Evolutionary conservation across 352 stramenopile genomes (phyloP).

Genomic region (Globisporangium mamillatum): DNA sequence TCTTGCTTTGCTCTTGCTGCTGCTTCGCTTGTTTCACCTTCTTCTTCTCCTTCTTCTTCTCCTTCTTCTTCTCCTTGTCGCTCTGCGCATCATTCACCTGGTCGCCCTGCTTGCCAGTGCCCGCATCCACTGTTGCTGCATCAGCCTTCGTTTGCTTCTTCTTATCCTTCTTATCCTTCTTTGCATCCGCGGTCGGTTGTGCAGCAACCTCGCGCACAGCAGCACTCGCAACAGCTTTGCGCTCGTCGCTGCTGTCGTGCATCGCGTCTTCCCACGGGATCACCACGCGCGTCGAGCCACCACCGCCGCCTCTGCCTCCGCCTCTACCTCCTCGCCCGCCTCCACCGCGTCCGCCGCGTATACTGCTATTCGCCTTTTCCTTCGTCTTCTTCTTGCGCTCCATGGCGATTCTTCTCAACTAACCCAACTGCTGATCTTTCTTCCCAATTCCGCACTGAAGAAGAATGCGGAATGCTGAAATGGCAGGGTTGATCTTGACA

Average conservation of each 20-base stretch:
- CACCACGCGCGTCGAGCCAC: conserved; percentile 22
- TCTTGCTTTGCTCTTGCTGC: conserved; percentile 6
- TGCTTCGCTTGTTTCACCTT: neutral
- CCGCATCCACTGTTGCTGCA: neutral
- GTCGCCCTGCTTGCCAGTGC: neutral
- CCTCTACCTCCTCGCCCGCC: neutral
- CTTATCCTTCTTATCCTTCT: conserved; percentile 10
- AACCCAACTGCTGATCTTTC: neutral
- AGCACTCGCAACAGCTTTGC: neutral
- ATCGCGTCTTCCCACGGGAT: conserved; percentile 36
- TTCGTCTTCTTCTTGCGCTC: conserved; percentile 18
- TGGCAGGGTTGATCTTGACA: conserved; percentile 1
- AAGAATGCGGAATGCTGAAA: neutral
- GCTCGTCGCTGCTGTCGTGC: conserved; percentile 14
- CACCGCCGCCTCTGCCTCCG: neutral
- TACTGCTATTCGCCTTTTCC: neutral
- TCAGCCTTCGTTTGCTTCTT: conserved; percentile 7
- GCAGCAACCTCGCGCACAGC: no score
- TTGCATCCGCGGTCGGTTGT: neutral
- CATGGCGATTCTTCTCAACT: conserved; percentile 8
- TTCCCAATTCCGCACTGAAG: neutral
- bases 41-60: conserved; percentile 12
- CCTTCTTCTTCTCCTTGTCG: conserved; percentile 5
- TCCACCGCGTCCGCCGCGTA: neutral
- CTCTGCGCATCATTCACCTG: neutral